Evolutionary conservation across 306 rosid species (phyloP).

Genomic region (Echinosophora koreensis): DNA sequence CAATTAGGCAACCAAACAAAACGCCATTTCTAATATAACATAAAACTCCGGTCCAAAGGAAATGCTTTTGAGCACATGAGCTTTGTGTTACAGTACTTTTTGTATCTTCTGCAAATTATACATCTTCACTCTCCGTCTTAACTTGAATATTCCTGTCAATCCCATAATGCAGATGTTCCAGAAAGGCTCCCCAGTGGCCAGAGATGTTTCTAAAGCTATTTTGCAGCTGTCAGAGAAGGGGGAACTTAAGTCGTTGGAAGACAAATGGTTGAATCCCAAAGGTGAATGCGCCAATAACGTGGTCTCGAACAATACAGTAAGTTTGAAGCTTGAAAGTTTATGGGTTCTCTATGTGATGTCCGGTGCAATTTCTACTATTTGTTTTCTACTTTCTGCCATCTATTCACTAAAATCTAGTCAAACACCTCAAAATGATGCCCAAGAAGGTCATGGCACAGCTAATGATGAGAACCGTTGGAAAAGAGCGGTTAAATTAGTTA

Average conservation of each 20-base stretch:
- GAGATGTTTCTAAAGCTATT: constrained; percentile 68
- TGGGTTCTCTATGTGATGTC: constrained; percentile 67
- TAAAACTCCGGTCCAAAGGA: background rate
- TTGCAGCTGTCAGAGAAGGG: constrained; percentile 59
- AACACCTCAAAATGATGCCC: constrained; percentile 29
- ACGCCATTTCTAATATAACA: background rate
- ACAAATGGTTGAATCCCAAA: constrained; percentile 48
- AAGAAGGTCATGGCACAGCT: constrained; percentile 17
- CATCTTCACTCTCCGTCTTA: background rate
- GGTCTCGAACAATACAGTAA: constrained; percentile 32
- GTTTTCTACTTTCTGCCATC: constrained; percentile 52
- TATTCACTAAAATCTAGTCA: constrained; percentile 23
- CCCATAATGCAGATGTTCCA: constrained; percentile 64
- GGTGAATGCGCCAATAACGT: constrained; percentile 38
- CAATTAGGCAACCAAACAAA: background rate
- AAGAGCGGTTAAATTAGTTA: constrained; percentile 34
- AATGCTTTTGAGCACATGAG: constrained; percentile 3
- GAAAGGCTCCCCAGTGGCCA: constrained; percentile 75
- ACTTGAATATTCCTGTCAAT: background rate
- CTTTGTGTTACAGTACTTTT: constrained; percentile 5
- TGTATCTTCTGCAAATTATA: background rate
- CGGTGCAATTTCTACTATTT: constrained; percentile 60
- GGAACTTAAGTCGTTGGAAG: constrained; percentile 49
- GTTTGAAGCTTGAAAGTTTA: constrained; percentile 60
- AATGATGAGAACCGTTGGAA: constrained; percentile 34